These are phyloP conservation scores for Phyllosticta citriasiana DNA, from an alignment of 2,329 filamentous ascomycete species.

Conservation along the genomic window DNA sequence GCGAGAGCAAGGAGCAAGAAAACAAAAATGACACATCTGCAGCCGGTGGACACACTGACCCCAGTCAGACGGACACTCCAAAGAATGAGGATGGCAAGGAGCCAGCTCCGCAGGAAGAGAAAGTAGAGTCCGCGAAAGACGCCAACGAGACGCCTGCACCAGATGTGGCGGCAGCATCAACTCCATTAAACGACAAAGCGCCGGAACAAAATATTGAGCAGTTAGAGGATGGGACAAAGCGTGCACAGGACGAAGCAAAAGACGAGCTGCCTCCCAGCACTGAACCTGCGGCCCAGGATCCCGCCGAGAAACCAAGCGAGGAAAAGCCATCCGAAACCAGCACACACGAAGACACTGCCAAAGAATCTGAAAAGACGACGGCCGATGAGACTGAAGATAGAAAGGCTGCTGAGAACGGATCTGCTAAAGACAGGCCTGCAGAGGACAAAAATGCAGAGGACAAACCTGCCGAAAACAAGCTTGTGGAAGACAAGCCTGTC, in stretches of 20 bases:
- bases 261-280: neutral
- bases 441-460: neutral
- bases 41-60: neutral
- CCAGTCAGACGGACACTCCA: neutral
- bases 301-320: neutral
- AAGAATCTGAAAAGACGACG: neutral
- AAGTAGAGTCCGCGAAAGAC: neutral
- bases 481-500: neutral
- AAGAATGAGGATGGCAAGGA: neutral
- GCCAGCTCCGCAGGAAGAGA: neutral
- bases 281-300: neutral
- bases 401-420: neutral
- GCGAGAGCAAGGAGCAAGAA: neutral
- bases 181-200: neutral
- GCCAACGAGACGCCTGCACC: neutral
- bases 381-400: neutral
- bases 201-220: neutral
- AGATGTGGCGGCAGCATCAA: neutral
- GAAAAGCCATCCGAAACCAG: neutral
- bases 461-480: neutral
- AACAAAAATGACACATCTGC: neutral
- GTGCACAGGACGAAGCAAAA: neutral
- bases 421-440: neutral
- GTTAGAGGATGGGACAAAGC: neutral
- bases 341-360: conserved; percentile 12